These are phyloP conservation scores for Cladosporium austrohemisphaericum DNA, from an alignment of 2,329 filamentous ascomycete genomes.

Conservation along the genomic window DNA sequence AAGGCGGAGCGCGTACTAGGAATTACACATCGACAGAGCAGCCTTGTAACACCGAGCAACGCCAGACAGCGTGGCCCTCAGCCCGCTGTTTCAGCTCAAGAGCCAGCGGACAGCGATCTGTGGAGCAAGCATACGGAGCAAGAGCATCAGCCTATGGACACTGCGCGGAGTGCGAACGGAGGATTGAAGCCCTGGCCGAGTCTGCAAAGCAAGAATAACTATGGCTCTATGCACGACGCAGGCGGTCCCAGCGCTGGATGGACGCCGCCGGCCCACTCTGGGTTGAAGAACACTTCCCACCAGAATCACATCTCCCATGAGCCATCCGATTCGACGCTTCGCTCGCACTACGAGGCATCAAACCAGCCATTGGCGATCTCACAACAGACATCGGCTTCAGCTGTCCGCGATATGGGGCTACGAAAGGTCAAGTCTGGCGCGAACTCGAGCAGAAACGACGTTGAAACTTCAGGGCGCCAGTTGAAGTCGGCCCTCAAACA, in stretches of 20 bases:
- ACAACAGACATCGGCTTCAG: constrained; percentile 44
- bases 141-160: constrained; percentile 13
- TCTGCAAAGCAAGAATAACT: constrained; percentile 10
- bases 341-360: constrained; percentile 38
- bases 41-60: constrained; percentile 6
- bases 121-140: not conserved
- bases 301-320: not conserved
- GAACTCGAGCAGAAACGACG: constrained; percentile 21
- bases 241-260: not conserved
- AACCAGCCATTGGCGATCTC: constrained; percentile 40
- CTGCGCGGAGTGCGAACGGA: constrained; percentile 10
- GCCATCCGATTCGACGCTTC: constrained; percentile 11
- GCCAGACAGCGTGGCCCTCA: constrained; percentile 1
- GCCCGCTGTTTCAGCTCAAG: constrained; percentile 10
- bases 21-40: constrained; percentile 7
- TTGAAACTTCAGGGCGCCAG: constrained; percentile 16
- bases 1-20: constrained; percentile 13
- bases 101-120: not conserved
- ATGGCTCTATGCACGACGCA: constrained; percentile 9
- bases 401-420: constrained; percentile 42
- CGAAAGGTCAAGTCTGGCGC: constrained; percentile 34
- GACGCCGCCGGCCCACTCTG: not conserved
- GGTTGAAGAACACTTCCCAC: not conserved
- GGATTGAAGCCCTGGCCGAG: constrained; percentile 16
- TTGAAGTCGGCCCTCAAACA: constrained; percentile 17